Percentiles rank a stretch among this genome's conserved stretches.
Conservation (phyloP, 768 basidiomycete genomes). For the Scleroderma bovista region DNA sequence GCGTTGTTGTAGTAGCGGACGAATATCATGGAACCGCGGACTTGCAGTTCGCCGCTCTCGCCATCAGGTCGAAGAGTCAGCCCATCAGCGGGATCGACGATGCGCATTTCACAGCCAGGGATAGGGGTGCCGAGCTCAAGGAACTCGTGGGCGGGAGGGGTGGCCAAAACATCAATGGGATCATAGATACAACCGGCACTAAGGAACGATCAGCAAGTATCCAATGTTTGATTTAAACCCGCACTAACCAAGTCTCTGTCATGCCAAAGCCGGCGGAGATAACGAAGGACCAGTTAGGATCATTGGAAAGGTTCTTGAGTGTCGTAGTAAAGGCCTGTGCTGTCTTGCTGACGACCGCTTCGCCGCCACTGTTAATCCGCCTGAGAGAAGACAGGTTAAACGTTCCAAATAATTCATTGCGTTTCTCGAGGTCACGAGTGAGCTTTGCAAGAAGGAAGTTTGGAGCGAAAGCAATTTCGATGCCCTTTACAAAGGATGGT, state of each 20-base stretch:
- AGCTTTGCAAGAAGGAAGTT: conserved; percentile 40
- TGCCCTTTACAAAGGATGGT: conserved; percentile 15
- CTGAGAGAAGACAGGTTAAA: conserved; percentile 32
- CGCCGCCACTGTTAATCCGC: conserved; percentile 39
- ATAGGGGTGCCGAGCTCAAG: conserved; percentile 32
- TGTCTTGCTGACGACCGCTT: conserved; percentile 35
- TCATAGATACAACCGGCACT: conserved; percentile 40
- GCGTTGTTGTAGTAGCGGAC: conserved; percentile 45
- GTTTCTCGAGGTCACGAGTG: conserved; percentile 26
- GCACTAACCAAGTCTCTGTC: conserved; percentile 37
- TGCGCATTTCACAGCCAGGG: conserved; percentile 31
- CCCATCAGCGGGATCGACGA: conserved; percentile 27
- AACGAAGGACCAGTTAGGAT: conserved; percentile 8
- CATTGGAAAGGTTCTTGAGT: conserved; percentile 22
- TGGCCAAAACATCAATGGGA: conserved; percentile 18
- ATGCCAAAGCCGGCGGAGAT: conserved; percentile 34
- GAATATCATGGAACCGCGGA: conserved; percentile 37
- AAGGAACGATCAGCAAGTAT: background rate
- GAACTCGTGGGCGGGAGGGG: conserved; percentile 24
- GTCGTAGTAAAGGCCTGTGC: conserved; percentile 33
- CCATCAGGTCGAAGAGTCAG: conserved; percentile 20
- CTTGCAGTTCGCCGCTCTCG: conserved; percentile 35
- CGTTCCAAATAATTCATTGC: conserved; percentile 17
- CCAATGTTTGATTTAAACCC: background rate
- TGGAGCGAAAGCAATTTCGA: conserved; percentile 31